Conservation (phyloP, 768 basidiomycete genomes). For the Favolaschia claudopus region DNA sequence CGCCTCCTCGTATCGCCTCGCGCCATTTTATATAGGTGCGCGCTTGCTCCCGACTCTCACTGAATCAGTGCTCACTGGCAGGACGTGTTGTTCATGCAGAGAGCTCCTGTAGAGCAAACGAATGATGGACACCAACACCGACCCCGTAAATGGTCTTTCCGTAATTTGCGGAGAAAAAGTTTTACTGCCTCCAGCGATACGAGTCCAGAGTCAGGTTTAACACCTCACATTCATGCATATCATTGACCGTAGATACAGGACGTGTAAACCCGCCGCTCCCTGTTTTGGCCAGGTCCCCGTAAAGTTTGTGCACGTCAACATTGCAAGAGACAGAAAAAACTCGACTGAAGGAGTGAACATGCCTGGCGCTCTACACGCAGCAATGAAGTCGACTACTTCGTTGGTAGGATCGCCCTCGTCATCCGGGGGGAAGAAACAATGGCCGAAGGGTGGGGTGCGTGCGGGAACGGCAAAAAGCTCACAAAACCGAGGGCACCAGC, state of each 20-base stretch:
- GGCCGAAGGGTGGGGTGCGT: neutral
- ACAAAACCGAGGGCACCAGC: neutral
- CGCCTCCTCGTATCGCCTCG: no score
- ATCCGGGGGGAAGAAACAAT: neutral
- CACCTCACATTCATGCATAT: neutral
- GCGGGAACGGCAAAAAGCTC: neutral
- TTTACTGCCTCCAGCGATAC: no score
- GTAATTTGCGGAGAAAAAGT: no score
- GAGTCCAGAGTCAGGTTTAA: no score
- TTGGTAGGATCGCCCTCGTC: slow-evolving; percentile 4
- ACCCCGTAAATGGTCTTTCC: no score
- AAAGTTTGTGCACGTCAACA: neutral
- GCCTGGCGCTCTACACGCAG: slow-evolving; percentile 8
- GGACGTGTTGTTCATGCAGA: no score
- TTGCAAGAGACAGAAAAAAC: slow-evolving; percentile 7
- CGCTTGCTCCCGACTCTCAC: no score
- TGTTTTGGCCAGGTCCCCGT: slow-evolving; percentile 13
- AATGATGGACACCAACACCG: no score
- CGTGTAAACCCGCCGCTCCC: neutral
- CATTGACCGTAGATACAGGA: neutral
- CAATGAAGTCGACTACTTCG: slow-evolving; percentile 3
- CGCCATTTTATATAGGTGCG: no score
- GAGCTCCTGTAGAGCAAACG: no score
- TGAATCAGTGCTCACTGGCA: no score
- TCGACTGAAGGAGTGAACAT: slow-evolving; percentile 8